Evolutionary conservation across 768 basidiomycete species (phyloP).

Genomic region (Lyophyllum atratum): DNA sequence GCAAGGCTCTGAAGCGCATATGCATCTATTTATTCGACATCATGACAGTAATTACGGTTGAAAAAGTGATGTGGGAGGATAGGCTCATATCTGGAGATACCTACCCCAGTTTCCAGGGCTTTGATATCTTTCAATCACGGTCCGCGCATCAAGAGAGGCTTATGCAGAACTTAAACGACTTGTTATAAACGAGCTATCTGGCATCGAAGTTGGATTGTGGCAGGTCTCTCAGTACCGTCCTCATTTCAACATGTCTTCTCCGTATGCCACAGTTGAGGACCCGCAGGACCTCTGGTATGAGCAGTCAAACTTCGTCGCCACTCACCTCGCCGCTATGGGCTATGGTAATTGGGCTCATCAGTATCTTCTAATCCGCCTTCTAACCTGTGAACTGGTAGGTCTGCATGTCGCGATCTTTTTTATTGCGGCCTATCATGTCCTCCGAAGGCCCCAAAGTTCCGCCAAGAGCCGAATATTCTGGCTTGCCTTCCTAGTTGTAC

Average conservation of each 20-base stretch:
- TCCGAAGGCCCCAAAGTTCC: conserved; percentile 1
- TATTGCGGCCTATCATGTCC: conserved; percentile 12
- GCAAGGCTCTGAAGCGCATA: too few species aligned
- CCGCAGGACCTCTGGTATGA: conserved; percentile 20
- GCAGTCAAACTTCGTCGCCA: conserved; percentile 19
- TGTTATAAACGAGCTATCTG: too few species aligned
- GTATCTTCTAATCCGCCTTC: background rate
- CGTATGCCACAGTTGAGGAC: conserved; percentile 17
- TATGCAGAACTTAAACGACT: too few species aligned
- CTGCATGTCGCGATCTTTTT: conserved; percentile 17
- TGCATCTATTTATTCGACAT: too few species aligned
- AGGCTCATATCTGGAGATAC: too few species aligned
- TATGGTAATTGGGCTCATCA: conserved; percentile 19
- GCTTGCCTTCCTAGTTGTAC: conserved; percentile 2
- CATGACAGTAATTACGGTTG: too few species aligned
- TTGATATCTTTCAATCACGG: too few species aligned
- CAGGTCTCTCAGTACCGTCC: background rate
- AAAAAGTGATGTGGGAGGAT: too few species aligned
- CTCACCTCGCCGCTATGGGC: conserved; percentile 21
- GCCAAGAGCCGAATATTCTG: conserved; percentile 1
- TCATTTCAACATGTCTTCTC: conserved; percentile 11
- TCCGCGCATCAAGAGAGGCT: too few species aligned
- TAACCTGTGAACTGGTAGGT: conserved; percentile 9
- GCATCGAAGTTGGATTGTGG: too few species aligned
- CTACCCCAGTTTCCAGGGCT: too few species aligned